phyloP scores from a whole-genome alignment of 208 protist species.

The Leishmania amazonensis region DNA sequence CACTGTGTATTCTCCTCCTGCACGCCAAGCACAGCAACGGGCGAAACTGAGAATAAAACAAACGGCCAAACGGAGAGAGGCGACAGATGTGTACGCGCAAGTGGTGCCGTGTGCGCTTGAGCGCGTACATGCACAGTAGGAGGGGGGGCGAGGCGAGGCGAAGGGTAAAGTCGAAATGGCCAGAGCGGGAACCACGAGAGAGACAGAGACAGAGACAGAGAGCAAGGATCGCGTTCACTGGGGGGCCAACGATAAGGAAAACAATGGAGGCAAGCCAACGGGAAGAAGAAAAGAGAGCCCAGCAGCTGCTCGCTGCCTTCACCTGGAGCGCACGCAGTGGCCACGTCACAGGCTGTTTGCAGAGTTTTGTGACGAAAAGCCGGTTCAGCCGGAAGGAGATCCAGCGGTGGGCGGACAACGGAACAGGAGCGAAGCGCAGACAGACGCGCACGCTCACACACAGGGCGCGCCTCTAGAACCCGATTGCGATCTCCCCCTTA shows the following conservation, averaged over 20 bases:
- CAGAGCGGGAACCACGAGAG: background rate
- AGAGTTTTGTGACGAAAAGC: background rate
- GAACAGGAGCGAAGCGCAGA: background rate
- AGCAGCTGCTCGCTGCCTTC: background rate
- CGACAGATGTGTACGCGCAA: background rate
- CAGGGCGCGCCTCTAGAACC: too few species aligned
- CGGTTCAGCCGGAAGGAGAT: background rate
- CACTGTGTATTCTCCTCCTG: background rate
- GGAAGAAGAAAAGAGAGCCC: background rate
- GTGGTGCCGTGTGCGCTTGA: too few species aligned
- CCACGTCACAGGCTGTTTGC: background rate
- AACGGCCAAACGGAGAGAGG: background rate
- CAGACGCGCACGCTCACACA: background rate
- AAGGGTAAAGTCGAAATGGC: background rate
- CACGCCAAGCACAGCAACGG: background rate
- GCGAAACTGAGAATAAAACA: too few species aligned
- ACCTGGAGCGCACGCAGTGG: background rate
- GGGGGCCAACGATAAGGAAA: background rate
- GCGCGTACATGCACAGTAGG: background rate
- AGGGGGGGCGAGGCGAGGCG: background rate
- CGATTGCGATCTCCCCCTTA: too few species aligned
- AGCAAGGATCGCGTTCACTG: background rate
- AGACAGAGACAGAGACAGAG: background rate
- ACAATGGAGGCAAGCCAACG: conserved; percentile 2
- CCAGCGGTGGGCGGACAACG: background rate